Evolutionary conservation across 805 yeast species (phyloP).

Genomic region (Lipomyces chichibuensis): DNA sequence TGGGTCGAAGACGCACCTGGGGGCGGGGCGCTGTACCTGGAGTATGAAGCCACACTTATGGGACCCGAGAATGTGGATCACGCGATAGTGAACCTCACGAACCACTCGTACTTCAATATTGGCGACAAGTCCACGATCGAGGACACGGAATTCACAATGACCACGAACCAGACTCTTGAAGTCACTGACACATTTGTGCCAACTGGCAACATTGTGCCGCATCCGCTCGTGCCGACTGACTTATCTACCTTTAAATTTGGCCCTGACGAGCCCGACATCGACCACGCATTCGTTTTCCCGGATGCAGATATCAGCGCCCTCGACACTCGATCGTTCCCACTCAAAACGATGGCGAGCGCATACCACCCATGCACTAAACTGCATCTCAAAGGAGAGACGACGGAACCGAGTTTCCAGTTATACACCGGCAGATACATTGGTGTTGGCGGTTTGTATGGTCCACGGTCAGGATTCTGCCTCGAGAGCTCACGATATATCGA

Average conservation of each 20-base stretch:
- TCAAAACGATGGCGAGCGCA: constrained; percentile 50
- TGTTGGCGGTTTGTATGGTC: constrained; percentile 40
- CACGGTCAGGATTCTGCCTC: constrained; percentile 59
- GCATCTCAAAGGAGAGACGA: constrained; percentile 52
- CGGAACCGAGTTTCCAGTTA: constrained; percentile 69
- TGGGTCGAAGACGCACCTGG: constrained; percentile 45
- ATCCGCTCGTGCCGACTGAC: constrained; percentile 40
- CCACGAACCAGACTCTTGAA: constrained; percentile 49
- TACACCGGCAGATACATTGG: constrained; percentile 62
- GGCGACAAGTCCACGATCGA: constrained; percentile 43
- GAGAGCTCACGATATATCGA: constrained; percentile 64
- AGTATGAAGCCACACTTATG: constrained; percentile 51
- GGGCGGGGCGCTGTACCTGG: constrained; percentile 51
- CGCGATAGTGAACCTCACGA: constrained; percentile 61
- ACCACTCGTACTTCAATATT: constrained; percentile 62
- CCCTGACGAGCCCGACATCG: constrained; percentile 47
- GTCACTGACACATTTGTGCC: constrained; percentile 51
- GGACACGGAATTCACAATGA: constrained; percentile 49
- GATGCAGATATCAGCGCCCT: constrained; percentile 39
- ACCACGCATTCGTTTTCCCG: constrained; percentile 54
- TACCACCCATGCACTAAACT: constrained; percentile 51
- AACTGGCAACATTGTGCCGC: constrained; percentile 51
- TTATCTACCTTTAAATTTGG: constrained; percentile 40
- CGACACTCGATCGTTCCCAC: constrained; percentile 53
- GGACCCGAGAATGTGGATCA: constrained; percentile 44